phyloP scores from a whole-genome alignment of 2,329 filamentous ascomycete genomes.

The Didymella pinodella region DNA sequence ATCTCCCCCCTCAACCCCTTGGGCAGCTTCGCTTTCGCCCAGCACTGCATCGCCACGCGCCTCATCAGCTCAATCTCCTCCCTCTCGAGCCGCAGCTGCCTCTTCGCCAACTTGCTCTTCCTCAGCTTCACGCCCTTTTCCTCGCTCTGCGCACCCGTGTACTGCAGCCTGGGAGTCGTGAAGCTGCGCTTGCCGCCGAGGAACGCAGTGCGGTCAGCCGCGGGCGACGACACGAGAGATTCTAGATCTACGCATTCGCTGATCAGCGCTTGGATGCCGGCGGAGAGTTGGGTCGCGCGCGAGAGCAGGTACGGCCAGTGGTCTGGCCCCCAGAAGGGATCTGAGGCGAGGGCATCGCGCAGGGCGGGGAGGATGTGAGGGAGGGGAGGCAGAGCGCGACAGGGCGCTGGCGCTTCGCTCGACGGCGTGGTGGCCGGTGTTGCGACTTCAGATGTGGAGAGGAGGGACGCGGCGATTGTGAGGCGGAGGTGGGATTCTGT shows the following conservation, averaged over 20 bases:
- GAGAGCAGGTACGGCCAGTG: slow-evolving; percentile 55
- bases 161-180: slow-evolving; percentile 28
- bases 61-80: slow-evolving; percentile 56
- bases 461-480: slow-evolving; percentile 57
- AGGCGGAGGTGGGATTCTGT: slow-evolving; percentile 59
- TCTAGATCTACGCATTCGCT: slow-evolving; percentile 55
- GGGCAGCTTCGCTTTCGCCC: slow-evolving; percentile 47
- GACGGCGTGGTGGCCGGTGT: slow-evolving; percentile 26
- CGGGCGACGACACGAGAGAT: slow-evolving; percentile 49
- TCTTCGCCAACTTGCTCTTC: slow-evolving; percentile 55
- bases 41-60: slow-evolving; percentile 54
- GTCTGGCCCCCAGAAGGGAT: slow-evolving; percentile 56
- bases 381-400: slow-evolving; percentile 40
- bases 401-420: slow-evolving; percentile 17
- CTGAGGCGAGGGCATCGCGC: slow-evolving; percentile 50
- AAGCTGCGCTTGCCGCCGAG: slow-evolving; percentile 29
- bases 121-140: slow-evolving; percentile 41
- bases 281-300: slow-evolving; percentile 53
- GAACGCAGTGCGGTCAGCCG: slow-evolving; percentile 24
- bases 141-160: slow-evolving; percentile 20
- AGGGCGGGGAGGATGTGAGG: slow-evolving; percentile 55
- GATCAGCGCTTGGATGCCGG: slow-evolving; percentile 57
- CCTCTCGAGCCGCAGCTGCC: slow-evolving; percentile 54
- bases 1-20: slow-evolving; percentile 15
- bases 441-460: slow-evolving; percentile 46